phyloP scores from a whole-genome alignment of 1,139 yeast species.

The Taphrina deformans region DNA sequence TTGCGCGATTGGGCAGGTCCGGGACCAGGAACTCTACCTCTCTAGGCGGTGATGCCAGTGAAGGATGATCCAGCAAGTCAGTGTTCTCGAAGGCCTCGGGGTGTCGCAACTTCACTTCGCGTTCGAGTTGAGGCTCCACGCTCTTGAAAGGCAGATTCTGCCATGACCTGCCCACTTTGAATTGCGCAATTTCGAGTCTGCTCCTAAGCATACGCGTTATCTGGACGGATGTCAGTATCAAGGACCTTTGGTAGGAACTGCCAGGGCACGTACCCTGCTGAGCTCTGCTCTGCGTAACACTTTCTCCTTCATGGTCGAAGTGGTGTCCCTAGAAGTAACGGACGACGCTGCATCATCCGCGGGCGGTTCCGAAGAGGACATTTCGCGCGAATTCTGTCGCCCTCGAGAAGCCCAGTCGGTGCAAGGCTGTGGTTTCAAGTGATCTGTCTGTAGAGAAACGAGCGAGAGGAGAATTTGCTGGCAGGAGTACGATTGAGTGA shows the following conservation, averaged over 20 bases:
- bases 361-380: conserved; percentile 15
- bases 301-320: conserved; percentile 26
- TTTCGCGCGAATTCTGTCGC: no score
- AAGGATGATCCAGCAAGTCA: background rate
- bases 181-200: conserved; percentile 49
- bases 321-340: conserved; percentile 7
- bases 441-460: no score
- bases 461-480: background rate
- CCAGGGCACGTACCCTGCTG: conserved; percentile 27
- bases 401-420: no score
- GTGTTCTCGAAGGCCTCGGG: background rate
- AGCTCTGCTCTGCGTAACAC: conserved; percentile 37
- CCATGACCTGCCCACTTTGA: conserved; percentile 50
- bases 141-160: conserved; percentile 46
- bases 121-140: conserved; percentile 45
- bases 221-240: conserved; percentile 24
- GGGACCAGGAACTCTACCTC: conserved; percentile 25
- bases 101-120: conserved; percentile 35
- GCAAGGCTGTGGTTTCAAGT: no score
- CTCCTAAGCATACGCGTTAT: conserved; percentile 49
- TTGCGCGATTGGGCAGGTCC: conserved; percentile 16
- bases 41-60: conserved; percentile 13
- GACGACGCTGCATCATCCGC: conserved; percentile 1
- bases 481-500: background rate
- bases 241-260: background rate